These are phyloP conservation scores for Anastatica hierochuntica DNA, from an alignment of 345 rosid species.

Conservation along the genomic window DNA sequence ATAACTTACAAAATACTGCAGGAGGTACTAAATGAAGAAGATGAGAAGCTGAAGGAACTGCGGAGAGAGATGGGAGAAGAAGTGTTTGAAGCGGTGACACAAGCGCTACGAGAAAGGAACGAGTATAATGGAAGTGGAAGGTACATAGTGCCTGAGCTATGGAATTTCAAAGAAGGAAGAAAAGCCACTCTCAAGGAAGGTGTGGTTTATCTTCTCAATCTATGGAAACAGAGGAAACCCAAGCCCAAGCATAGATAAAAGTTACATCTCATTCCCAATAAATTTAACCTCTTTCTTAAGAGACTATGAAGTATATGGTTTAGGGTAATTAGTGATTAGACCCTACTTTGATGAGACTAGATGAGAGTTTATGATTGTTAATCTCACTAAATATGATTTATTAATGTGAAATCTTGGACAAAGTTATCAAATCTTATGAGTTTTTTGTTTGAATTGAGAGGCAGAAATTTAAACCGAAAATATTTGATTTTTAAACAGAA, in stretches of 20 bases:
- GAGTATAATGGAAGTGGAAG: constrained; percentile 54
- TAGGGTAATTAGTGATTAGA: too few species aligned
- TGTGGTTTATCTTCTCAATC: constrained; percentile 11
- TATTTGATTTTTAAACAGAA: too few species aligned
- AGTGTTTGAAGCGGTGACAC: constrained; percentile 37
- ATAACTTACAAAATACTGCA: constrained; percentile 15
- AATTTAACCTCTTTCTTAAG: too few species aligned
- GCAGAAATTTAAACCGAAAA: too few species aligned
- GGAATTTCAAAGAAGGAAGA: constrained; percentile 39
- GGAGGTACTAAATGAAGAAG: constrained; percentile 39
- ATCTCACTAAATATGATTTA: too few species aligned
- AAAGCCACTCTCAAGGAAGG: constrained; percentile 48
- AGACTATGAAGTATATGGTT: too few species aligned
- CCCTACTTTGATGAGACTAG: too few species aligned
- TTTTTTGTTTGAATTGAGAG: too few species aligned
- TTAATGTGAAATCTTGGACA: too few species aligned
- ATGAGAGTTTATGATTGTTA: too few species aligned
- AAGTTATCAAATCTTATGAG: too few species aligned
- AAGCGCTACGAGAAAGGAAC: constrained; percentile 36
- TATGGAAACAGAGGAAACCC: constrained; percentile 2
- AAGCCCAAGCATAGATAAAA: neutral
- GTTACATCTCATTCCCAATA: too few species aligned
- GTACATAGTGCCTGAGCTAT: constrained; percentile 44
- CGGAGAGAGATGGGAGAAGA: constrained; percentile 41
- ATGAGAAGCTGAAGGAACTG: constrained; percentile 39